Conservation (phyloP, 1,284 basidiomycete genomes). For the Neotropicomus parvogracilis region DNA sequence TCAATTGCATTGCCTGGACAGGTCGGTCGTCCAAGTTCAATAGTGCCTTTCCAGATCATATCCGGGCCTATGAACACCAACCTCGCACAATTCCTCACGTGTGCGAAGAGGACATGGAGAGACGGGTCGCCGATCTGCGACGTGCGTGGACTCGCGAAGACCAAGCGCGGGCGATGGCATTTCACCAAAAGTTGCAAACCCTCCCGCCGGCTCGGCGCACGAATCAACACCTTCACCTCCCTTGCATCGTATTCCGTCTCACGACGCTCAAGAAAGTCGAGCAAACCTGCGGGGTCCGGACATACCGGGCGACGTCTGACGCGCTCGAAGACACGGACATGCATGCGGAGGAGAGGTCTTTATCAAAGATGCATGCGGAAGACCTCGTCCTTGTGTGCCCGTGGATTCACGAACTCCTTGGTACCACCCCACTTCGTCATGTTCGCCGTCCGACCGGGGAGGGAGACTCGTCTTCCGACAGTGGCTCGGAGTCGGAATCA, state of each 20-base stretch:
- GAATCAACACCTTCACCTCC: slow-evolving; percentile 11
- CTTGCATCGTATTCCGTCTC: slow-evolving; percentile 21
- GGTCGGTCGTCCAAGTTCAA: slow-evolving; percentile 26
- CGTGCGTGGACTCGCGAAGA: background rate
- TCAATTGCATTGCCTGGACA: slow-evolving; percentile 22
- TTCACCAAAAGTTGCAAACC: slow-evolving; percentile 5
- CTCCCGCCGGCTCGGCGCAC: slow-evolving; percentile 7
- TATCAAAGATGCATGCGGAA: background rate
- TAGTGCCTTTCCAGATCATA: slow-evolving; percentile 22
- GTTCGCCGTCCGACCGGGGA: background rate
- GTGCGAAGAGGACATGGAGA: slow-evolving; percentile 7
- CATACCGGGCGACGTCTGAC: slow-evolving; percentile 10
- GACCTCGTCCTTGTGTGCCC: slow-evolving; percentile 19
- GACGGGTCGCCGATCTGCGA: background rate
- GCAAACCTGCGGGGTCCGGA: background rate
- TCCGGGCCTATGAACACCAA: slow-evolving; percentile 15
- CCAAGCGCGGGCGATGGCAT: background rate
- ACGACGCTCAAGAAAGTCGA: background rate
- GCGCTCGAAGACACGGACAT: slow-evolving; percentile 16
- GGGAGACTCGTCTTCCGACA: background rate
- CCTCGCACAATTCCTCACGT: slow-evolving; percentile 6
- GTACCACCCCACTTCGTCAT: background rate
- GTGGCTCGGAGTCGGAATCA: slow-evolving; percentile 1
- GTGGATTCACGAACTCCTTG: slow-evolving; percentile 19
- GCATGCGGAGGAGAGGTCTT: background rate